These are phyloP conservation scores for Sporisorium iseilematis-ciliati DNA, from an alignment of 1,284 basidiomycete species.

Conservation along the genomic window DNA sequence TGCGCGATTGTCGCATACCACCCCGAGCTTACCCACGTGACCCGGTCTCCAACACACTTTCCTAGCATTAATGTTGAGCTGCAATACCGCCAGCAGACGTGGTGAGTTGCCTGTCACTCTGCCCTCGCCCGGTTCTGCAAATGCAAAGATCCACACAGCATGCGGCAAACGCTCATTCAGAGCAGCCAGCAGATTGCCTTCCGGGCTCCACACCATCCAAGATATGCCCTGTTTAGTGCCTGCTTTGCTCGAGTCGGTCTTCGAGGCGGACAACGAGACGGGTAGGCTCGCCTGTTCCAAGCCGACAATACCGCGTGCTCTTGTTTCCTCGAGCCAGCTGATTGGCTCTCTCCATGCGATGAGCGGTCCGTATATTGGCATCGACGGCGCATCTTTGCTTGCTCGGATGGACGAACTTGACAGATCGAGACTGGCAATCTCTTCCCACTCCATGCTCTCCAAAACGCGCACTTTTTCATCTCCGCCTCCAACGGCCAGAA, in stretches of 20 bases:
- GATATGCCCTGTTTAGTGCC: constrained; percentile 52
- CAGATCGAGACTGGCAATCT: constrained; percentile 31
- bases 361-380: constrained; percentile 30
- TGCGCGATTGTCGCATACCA: constrained; percentile 79
- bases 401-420: constrained; percentile 28
- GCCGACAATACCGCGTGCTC: constrained; percentile 64
- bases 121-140: constrained; percentile 72
- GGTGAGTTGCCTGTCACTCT: constrained; percentile 73
- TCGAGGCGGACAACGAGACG: constrained; percentile 28
- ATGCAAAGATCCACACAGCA: constrained; percentile 76
- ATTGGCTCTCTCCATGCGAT: constrained; percentile 63
- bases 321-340: constrained; percentile 64
- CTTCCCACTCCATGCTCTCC: constrained; percentile 38
- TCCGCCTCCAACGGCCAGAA: constrained; percentile 68
- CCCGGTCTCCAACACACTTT: constrained; percentile 82
- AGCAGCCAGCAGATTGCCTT: constrained; percentile 54
- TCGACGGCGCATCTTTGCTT: constrained; percentile 9
- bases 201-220: constrained; percentile 49
- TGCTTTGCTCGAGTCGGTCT: constrained; percentile 27
- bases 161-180: constrained; percentile 74
- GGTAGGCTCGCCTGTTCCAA: constrained; percentile 54
- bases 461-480: constrained; percentile 65
- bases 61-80: constrained; percentile 76
- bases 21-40: constrained; percentile 75
- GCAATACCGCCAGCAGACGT: constrained; percentile 76